These are phyloP conservation scores for Trichoderma oligosporum DNA, from an alignment of 2,329 filamentous ascomycete genomes.

Conservation along the genomic window DNA sequence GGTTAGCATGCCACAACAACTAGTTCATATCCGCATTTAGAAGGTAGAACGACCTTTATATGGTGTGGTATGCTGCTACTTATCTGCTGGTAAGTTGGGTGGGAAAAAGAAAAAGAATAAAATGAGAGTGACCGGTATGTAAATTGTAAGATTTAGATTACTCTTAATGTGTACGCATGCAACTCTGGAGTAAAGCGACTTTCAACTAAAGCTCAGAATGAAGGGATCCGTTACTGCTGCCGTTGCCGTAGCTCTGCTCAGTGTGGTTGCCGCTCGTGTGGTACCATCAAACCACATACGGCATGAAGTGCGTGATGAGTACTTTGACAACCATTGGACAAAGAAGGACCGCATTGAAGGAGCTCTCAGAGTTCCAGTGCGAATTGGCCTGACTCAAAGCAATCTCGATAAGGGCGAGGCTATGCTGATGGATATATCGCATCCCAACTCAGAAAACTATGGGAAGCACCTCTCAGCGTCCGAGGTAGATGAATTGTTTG, in stretches of 20 bases:
- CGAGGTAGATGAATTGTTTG: conserved; percentile 41
- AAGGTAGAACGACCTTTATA: neutral
- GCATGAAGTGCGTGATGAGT: neutral
- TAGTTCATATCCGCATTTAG: neutral
- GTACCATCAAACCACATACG: neutral
- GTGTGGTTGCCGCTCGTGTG: neutral
- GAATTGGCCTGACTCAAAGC: conserved; percentile 42
- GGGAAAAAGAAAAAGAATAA: too few species aligned
- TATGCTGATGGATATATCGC: conserved; percentile 40
- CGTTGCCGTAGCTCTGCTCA: neutral
- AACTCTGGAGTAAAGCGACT: neutral
- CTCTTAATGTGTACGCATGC: neutral
- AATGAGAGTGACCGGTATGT: too few species aligned
- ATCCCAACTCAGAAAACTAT: conserved; percentile 42
- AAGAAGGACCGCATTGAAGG: neutral
- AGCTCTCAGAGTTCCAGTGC: conserved; percentile 27
- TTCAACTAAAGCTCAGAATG: neutral
- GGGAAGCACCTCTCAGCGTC: conserved; percentile 45
- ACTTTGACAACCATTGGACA: neutral
- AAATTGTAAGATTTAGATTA: neutral
- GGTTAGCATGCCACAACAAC: too few species aligned
- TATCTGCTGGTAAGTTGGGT: too few species aligned
- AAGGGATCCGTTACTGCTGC: neutral
- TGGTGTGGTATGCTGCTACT: too few species aligned
- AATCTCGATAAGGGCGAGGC: conserved; percentile 39